Evolutionary conservation across 768 basidiomycete genomes (phyloP), one percentile per base, ranked within the genome.

Genomic region (Tephrocybe sp.): DNA sequence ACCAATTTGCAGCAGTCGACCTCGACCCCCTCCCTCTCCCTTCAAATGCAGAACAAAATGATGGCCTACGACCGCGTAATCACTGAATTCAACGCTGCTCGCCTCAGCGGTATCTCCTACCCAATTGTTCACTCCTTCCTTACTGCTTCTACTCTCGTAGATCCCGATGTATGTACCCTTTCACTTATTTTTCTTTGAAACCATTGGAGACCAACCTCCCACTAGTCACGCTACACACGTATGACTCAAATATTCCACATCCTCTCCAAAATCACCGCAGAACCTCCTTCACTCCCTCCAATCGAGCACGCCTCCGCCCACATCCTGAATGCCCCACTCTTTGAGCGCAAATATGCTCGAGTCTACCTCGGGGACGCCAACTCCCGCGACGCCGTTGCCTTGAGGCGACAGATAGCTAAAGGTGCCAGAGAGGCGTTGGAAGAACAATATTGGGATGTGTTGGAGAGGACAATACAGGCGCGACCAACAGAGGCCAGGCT

Each of bases 31-130:
- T 82, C 76, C 51, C 68, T 85, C 18, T 82, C 77, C 12, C 65
- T 89, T 33, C 88, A 91, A 61, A 88, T 88, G 86, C 93, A 94
- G 66, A 83, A 79, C 67, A 91, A 90, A 69, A 94, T 97, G 94
- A 91, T 97, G 88, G 85, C 83, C 11, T 99, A 97, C 64, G 90
- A 94, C 71, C 82, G 83, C 41, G 84, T 89, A 25, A 73, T 97
- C 36, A 73, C 79, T 6, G 83, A 90, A 19, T 71, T 97, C 43
- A 94, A 97, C 69, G 67, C 74, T 31, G 80, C 88, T 1, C 74
- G 93, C 36, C 69, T 86, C 15, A 79, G 84, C 2, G 86, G 82
- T 15, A 82, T 75, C 4, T 90, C 85, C 1, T 92, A 78, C 64
- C 88, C 90, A 5, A 75, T 93, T 52, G 69, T 92, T 7, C 86